These are phyloP conservation scores for Glutinoglossum americanum DNA, from an alignment of 495 filamentous ascomycete species.

Conservation along the genomic window DNA sequence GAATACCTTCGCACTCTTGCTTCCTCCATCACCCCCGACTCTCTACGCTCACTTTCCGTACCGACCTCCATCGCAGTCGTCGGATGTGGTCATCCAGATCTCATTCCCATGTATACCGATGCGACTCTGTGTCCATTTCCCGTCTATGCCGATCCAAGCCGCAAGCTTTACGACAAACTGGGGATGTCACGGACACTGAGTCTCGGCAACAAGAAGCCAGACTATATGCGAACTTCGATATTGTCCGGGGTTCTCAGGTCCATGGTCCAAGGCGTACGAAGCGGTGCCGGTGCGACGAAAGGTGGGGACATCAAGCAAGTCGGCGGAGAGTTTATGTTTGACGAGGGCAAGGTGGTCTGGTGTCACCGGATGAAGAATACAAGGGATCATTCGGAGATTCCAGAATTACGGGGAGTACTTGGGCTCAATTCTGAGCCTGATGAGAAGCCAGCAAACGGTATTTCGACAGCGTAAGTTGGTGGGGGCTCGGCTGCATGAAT, in stretches of 20 bases:
- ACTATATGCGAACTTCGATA: constrained; percentile 38
- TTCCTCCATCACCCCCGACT: constrained; percentile 32
- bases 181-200: constrained; percentile 46
- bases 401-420: constrained; percentile 36
- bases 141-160: constrained; percentile 61
- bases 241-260: constrained; percentile 22
- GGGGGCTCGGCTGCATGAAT: neutral
- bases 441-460: neutral
- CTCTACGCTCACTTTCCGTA: constrained; percentile 29
- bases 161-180: constrained; percentile 44
- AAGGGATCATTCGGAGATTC: constrained; percentile 53
- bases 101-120: constrained; percentile 46
- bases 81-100: constrained; percentile 53
- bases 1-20: constrained; percentile 47
- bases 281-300: constrained; percentile 30
- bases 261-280: constrained; percentile 33
- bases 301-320: constrained; percentile 49
- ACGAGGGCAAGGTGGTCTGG: constrained; percentile 39
- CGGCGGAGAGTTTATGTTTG: constrained; percentile 72
- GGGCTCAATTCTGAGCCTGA: constrained; percentile 22
- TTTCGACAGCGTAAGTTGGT: neutral
- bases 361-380: constrained; percentile 69
- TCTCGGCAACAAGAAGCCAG: constrained; percentile 35
- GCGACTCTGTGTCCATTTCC: constrained; percentile 49
- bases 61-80: constrained; percentile 49